phyloP scores from a whole-genome alignment of 805 yeast species.

The Wickerhamiella musiphila region DNA sequence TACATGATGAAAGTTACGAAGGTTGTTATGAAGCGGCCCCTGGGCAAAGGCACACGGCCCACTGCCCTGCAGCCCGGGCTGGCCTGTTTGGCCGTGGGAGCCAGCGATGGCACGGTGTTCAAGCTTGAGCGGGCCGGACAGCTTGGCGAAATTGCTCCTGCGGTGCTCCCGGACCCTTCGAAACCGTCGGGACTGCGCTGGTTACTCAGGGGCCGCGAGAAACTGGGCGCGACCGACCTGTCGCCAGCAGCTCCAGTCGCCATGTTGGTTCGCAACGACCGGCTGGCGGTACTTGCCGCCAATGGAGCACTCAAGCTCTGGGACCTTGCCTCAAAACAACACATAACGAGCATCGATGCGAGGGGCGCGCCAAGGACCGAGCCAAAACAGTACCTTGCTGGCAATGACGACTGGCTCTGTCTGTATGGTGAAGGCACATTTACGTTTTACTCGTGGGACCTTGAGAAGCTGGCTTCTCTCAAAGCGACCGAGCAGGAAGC shows the following conservation, averaged over 20 bases:
- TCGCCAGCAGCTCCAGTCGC: constrained; percentile 25
- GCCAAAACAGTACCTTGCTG: no score
- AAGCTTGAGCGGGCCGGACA: constrained; percentile 14
- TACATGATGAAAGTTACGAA: constrained; percentile 25
- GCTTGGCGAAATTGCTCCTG: constrained; percentile 25
- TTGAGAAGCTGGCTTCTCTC: no score
- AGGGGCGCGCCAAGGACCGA: no score
- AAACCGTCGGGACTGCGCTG: constrained; percentile 15
- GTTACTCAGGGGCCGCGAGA: constrained; percentile 20
- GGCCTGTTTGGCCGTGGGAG: no score
- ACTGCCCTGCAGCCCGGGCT: constrained; percentile 38
- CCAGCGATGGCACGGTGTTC: constrained; percentile 73
- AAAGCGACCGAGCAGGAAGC: no score
- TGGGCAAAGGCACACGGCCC: constrained; percentile 32
- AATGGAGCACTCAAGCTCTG: constrained; percentile 41
- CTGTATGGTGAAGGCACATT: no score
- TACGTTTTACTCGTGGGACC: no score
- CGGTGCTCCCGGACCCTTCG: constrained; percentile 13
- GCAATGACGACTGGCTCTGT: no score
- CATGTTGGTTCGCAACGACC: constrained; percentile 15
- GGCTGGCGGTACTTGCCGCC: constrained; percentile 34
- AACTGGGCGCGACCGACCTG: constrained; percentile 28
- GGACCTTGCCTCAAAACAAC: no score
- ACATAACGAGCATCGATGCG: no score
- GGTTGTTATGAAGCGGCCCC: constrained; percentile 49